Percentiles rank a stretch among this genome's conserved stretches.
Conservation (phyloP, 1,284 basidiomycete genomes). For the Exobasidium cylindrosporum region DNA sequence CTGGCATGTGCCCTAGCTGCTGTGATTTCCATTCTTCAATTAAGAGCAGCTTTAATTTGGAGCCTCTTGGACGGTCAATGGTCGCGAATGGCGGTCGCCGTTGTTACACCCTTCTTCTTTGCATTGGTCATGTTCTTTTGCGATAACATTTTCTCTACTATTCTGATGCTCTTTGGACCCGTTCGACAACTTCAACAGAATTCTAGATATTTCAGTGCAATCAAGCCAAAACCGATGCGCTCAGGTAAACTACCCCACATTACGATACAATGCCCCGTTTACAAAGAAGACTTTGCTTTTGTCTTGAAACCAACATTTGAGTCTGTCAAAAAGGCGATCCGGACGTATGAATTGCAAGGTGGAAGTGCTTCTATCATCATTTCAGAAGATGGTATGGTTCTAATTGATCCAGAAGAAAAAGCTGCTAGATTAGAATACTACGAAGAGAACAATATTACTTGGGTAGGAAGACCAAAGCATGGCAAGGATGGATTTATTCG, state of each 20-base stretch:
- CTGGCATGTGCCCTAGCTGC: conserved; percentile 60
- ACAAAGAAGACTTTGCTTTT: conserved; percentile 61
- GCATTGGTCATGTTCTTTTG: conserved; percentile 66
- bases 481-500: conserved; percentile 70
- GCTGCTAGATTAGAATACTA: conserved; percentile 70
- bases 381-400: conserved; percentile 72
- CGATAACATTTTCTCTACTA: conserved; percentile 62
- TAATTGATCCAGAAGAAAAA: conserved; percentile 63
- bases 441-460: conserved; percentile 71
- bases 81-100: conserved; percentile 66
- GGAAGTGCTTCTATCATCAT: conserved; percentile 73
- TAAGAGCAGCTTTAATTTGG: conserved; percentile 68
- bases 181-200: conserved; percentile 64
- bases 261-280: conserved; percentile 74
- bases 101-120: conserved; percentile 68
- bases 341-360: conserved; percentile 77
- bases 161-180: conserved; percentile 55
- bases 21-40: conserved; percentile 61
- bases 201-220: conserved; percentile 58
- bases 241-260: conserved; percentile 64
- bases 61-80: conserved; percentile 67
- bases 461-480: conserved; percentile 74
- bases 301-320: conserved; percentile 68
- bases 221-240: conserved; percentile 63
- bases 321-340: conserved; percentile 79